phyloP scores from a whole-genome alignment of 1,284 basidiomycete genomes.

The Laetiporus sulphureus region DNA sequence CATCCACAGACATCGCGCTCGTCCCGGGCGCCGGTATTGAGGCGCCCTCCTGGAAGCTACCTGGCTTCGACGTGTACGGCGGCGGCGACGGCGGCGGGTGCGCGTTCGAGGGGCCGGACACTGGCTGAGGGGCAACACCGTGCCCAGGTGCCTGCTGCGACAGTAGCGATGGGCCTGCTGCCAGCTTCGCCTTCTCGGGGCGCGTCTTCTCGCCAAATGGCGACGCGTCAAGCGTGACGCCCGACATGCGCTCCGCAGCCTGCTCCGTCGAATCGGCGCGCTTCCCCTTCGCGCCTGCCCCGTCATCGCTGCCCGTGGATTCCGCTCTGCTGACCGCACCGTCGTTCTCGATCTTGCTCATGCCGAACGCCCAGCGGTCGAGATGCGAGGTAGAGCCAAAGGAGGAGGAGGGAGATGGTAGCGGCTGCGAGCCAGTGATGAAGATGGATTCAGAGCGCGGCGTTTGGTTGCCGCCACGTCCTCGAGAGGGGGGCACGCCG shows the following conservation, averaged over 20 bases:
- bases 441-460: constrained; percentile 85
- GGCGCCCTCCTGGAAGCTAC: constrained; percentile 11
- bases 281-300: constrained; percentile 18
- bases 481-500: constrained; percentile 93
- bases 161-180: constrained; percentile 70
- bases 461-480: constrained; percentile 95
- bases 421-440: constrained; percentile 92
- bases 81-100: constrained; percentile 9
- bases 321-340: constrained; percentile 21
- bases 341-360: constrained; percentile 61
- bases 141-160: constrained; percentile 61
- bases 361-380: constrained; percentile 89
- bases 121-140: constrained; percentile 2
- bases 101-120: constrained; percentile 4
- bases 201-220: constrained; percentile 51
- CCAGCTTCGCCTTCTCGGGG: constrained; percentile 25
- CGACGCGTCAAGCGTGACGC: constrained; percentile 55
- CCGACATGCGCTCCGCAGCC: constrained; percentile 54
- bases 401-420: constrained; percentile 76
- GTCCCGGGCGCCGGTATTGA: constrained; percentile 24
- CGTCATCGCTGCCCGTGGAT: constrained; percentile 17
- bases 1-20: constrained; percentile 37
- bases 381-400: constrained; percentile 74
- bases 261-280: constrained; percentile 37
- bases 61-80: constrained; percentile 17